These are phyloP conservation scores for Tylopilus sp. DNA, from an alignment of 1,284 basidiomycete species.

Conservation along the genomic window DNA sequence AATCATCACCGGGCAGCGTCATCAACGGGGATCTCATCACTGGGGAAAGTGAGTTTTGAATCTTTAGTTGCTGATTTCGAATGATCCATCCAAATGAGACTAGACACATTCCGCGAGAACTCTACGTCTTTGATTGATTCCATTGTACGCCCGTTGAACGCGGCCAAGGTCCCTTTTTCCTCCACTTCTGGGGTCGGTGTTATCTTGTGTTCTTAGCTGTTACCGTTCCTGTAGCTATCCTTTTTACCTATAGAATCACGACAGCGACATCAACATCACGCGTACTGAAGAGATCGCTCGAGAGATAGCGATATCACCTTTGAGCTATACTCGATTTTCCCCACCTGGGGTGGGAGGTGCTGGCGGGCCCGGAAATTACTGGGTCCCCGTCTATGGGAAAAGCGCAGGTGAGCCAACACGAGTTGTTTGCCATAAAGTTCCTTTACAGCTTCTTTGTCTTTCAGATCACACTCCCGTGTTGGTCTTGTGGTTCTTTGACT, in stretches of 20 bases:
- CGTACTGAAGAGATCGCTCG: conserved; percentile 57
- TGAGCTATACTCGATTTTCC: conserved; percentile 58
- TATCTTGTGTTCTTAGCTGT: not conserved
- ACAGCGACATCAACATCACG: conserved; percentile 64
- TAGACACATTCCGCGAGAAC: conserved; percentile 62
- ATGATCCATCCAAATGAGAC: not conserved
- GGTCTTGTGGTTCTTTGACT: conserved; percentile 70
- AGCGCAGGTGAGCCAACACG: conserved; percentile 25
- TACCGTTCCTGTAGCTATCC: not conserved
- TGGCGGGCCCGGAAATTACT: conserved; percentile 62
- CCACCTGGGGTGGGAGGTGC: conserved; percentile 57
- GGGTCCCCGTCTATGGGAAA: conserved; percentile 55
- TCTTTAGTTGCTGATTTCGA: not conserved
- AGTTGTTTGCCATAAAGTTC: not conserved
- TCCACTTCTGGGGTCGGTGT: conserved; percentile 53
- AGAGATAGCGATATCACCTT: conserved; percentile 52
- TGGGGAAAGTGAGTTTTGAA: conserved; percentile 49
- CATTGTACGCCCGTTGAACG: conserved; percentile 48
- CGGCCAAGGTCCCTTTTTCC: conserved; percentile 48
- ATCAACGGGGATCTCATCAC: conserved; percentile 66
- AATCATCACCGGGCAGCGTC: conserved; percentile 38
- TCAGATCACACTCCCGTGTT: conserved; percentile 48
- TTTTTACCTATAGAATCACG: conserved; percentile 51
- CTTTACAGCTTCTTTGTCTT: not conserved
- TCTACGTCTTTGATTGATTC: conserved; percentile 48